These are phyloP conservation scores for Sporisorium iseilematis-ciliati DNA, from an alignment of 1,284 basidiomycete genomes.

Conservation along the genomic window DNA sequence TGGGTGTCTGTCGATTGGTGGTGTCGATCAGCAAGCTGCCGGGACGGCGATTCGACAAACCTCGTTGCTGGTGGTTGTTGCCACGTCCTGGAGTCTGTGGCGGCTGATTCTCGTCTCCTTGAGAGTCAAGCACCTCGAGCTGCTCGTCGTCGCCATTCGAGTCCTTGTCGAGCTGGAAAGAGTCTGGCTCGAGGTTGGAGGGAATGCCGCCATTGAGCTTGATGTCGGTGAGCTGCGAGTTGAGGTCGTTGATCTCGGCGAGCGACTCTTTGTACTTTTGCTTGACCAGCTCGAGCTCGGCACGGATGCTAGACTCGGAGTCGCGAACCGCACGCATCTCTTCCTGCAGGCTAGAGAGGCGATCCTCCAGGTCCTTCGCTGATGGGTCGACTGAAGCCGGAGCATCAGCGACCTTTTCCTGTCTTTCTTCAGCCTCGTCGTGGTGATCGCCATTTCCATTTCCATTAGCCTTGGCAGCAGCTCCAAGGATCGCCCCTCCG, in stretches of 20 bases:
- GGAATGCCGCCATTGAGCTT: conserved; percentile 46
- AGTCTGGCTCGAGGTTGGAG: conserved; percentile 20
- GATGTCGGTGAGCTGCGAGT: conserved; percentile 55
- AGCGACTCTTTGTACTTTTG: conserved; percentile 88
- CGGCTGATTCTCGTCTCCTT: conserved; percentile 34
- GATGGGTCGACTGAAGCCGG: conserved; percentile 76
- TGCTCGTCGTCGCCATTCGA: conserved; percentile 45
- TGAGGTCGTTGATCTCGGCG: conserved; percentile 84
- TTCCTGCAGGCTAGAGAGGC: conserved; percentile 74
- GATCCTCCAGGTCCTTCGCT: conserved; percentile 79
- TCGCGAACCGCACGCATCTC: conserved; percentile 66
- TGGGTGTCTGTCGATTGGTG: conserved; percentile 44
- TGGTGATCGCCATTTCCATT: background rate
- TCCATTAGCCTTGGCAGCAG: conserved; percentile 5
- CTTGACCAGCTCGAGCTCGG: conserved; percentile 81
- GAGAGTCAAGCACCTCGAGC: conserved; percentile 55
- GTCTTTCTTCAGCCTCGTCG: background rate
- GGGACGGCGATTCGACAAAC: conserved; percentile 39
- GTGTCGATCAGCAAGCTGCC: conserved; percentile 56
- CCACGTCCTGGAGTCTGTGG: conserved; percentile 22
- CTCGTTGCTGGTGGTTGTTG: conserved; percentile 20
- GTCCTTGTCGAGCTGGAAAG: conserved; percentile 40
- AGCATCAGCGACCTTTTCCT: background rate
- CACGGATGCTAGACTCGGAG: conserved; percentile 57
- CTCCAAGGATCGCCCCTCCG: conserved; percentile 20